Percentiles rank a stretch among this genome's conserved stretches.
phyloP scores from a whole-genome alignment of 176 grass and related monocot genomes.

The Zea mays region DNA sequence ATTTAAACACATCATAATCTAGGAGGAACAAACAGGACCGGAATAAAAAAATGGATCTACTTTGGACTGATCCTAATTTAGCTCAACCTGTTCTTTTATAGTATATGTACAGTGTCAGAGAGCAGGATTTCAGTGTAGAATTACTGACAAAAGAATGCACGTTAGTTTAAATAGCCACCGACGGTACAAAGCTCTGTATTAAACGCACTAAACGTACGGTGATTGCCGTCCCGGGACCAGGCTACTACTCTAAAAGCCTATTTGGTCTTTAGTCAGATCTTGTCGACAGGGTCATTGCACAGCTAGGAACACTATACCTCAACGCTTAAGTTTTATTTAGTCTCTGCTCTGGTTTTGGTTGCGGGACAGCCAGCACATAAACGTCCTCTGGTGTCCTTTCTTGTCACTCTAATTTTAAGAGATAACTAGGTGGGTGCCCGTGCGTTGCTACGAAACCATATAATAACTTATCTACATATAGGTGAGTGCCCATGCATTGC shows the following conservation, averaged over 20 bases:
- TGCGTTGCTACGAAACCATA: no score
- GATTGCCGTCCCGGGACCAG: not conserved
- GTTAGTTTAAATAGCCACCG: constrained; percentile 31
- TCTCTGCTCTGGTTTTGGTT: no score
- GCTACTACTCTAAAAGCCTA: constrained; percentile 27
- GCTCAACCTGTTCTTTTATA: constrained; percentile 15
- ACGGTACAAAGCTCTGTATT: constrained; percentile 35
- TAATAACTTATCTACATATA: no score
- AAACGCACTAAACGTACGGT: constrained; percentile 14
- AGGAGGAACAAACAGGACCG: not conserved
- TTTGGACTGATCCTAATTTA: constrained; percentile 37
- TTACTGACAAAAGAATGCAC: constrained; percentile 34
- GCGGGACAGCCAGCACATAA: no score
- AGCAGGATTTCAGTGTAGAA: constrained; percentile 21
- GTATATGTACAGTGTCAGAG: constrained; percentile 32
- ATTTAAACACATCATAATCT: no score
- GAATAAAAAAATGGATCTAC: constrained; percentile 47
- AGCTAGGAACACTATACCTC: not conserved
- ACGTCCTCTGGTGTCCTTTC: no score
- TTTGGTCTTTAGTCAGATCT: not conserved
- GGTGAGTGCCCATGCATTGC: no score
- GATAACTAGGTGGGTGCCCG: no score
- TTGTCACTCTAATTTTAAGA: no score
- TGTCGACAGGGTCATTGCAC: not conserved
- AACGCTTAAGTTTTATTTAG: not conserved